Base-by-base conservation (phyloP, 1,139 yeast genomes). In the Barnettozyma hawaiiensis region DNA sequence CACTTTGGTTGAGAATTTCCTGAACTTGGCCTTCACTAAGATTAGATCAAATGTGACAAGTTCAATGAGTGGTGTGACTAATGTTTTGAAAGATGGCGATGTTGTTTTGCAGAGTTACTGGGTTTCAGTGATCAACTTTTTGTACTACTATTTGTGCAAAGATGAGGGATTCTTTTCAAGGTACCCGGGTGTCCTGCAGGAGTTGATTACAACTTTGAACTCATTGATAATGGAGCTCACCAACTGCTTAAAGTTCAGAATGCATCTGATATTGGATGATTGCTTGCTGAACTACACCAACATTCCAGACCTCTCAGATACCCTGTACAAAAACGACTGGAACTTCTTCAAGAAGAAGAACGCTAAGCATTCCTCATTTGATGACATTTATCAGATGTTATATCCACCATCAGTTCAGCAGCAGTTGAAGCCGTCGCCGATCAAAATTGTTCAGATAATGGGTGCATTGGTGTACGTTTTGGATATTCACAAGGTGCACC, bases 401-500 rank as follows among this genome's bases (percentile, higher is more conserved):
- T 83, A 78, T 50, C 92, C 92, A 10, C 94, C 94, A 11, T 64
- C 82, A 0, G 70, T 78, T 3, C 66, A 64, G 32, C 90, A 87
- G 46, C 78, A 78, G 48, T 69, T 75, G 64, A 81, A 79, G 57
- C 96, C 97, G 4, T 85, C 97, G 0, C 98, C 99, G 0, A 68
- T 90, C 42, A 81, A 79, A 53, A 75, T 90, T 44, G 78, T 90
- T 19, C 95, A 94, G 56, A 85, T 90, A 2, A 71, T 92, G 47
- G 94, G 96, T 20, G 96, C 97, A 0, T 71, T 92, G 40, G 74
- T 87, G 43, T 89, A 90, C 59, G 95, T 92, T 4, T 69, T 90
- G 57, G 89, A 85, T 49, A 67, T 90, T 33, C 95, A 86, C 59
- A 78, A 81, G 45, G 85, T 90, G 5, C 92, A 85, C 58, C 82